Evolutionary conservation across 2,329 filamentous ascomycete genomes (phyloP).

Genomic region (Epichloe gansuensis): DNA sequence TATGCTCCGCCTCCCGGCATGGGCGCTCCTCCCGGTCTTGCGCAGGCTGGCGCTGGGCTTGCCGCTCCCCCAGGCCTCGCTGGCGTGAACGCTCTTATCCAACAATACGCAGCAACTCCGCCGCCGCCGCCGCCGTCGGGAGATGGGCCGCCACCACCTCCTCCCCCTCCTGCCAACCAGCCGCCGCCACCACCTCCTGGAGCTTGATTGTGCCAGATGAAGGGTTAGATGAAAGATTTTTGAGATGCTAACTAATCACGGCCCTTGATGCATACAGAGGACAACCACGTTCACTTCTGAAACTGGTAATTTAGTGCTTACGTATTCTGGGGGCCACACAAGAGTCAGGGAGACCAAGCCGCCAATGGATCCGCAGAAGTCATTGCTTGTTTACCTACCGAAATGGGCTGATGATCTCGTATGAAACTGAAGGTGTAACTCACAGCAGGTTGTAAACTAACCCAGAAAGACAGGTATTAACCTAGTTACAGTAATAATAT

Average conservation of each 20-base stretch:
- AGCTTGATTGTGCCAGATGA: conserved; percentile 18
- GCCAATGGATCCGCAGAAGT: background rate
- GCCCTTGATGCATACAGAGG: too few relatives aligned
- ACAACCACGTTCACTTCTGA: background rate
- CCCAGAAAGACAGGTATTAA: background rate
- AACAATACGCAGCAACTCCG: conserved; percentile 48
- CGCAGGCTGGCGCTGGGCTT: conserved; percentile 32
- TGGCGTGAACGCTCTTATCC: conserved; percentile 51
- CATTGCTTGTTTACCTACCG: background rate
- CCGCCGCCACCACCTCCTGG: conserved; percentile 50
- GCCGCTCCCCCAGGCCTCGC: conserved; percentile 43
- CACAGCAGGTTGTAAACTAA: background rate
- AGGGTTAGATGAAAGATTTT: background rate
- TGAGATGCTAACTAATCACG: background rate
- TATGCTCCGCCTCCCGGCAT: conserved; percentile 33
- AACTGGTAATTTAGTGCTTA: background rate
- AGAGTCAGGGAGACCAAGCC: background rate
- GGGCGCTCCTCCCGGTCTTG: conserved; percentile 28
- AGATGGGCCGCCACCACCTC: conserved; percentile 37
- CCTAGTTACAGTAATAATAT: background rate
- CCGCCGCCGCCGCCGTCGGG: conserved; percentile 50
- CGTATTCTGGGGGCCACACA: background rate
- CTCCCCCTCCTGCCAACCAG: conserved; percentile 50
- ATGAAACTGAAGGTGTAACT: background rate
- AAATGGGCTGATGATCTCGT: background rate